A percentile compares a stretch with the other conserved stretches of the same genome.
Evolutionary conservation across 2,329 filamentous ascomycete genomes (phyloP).

Genomic region (Fusarium sp.): DNA sequence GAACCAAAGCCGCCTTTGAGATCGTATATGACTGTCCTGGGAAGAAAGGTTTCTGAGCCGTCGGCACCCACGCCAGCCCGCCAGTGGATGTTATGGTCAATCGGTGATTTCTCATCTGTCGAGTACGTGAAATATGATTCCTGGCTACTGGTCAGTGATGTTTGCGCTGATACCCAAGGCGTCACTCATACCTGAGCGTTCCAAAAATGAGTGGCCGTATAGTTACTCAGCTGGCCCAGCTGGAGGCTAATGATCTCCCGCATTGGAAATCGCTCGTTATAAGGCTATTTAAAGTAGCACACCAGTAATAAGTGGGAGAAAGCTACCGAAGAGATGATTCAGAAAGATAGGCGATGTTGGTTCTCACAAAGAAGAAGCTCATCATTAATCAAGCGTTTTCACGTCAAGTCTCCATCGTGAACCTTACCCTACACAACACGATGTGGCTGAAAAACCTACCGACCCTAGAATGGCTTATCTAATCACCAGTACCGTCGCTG

Average conservation of each 20-base stretch:
- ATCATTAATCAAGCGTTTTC: slow-evolving; percentile 9
- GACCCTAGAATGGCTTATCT: slow-evolving; percentile 35
- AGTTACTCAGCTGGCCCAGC: slow-evolving; percentile 93
- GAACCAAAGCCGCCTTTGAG: slow-evolving; percentile 95
- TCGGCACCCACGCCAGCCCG: slow-evolving; percentile 85
- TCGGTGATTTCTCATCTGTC: slow-evolving; percentile 55
- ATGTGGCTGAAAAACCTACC: slow-evolving; percentile 5
- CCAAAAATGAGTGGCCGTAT: slow-evolving; percentile 97
- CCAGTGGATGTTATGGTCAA: slow-evolving; percentile 82
- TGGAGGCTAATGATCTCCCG: slow-evolving; percentile 96
- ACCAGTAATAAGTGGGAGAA: too few species aligned
- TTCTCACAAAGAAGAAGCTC: background rate
- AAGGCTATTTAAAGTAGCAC: too few species aligned
- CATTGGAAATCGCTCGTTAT: slow-evolving; percentile 69
- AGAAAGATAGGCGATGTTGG: background rate
- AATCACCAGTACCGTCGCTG: slow-evolving; percentile 18
- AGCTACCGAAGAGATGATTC: background rate
- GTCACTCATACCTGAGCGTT: slow-evolving; percentile 81
- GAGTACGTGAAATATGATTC: slow-evolving; percentile 98
- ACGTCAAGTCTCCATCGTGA: slow-evolving; percentile 1
- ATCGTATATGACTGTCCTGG: slow-evolving; percentile 93
- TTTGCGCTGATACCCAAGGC: too few species aligned
- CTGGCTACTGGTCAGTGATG: slow-evolving; percentile 59
- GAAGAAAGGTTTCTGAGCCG: slow-evolving; percentile 92
- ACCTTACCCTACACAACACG: slow-evolving; percentile 33